These are phyloP conservation scores for Metarhizium anisopliae DNA, from an alignment of 2,329 filamentous ascomycete species.

Conservation along the genomic window DNA sequence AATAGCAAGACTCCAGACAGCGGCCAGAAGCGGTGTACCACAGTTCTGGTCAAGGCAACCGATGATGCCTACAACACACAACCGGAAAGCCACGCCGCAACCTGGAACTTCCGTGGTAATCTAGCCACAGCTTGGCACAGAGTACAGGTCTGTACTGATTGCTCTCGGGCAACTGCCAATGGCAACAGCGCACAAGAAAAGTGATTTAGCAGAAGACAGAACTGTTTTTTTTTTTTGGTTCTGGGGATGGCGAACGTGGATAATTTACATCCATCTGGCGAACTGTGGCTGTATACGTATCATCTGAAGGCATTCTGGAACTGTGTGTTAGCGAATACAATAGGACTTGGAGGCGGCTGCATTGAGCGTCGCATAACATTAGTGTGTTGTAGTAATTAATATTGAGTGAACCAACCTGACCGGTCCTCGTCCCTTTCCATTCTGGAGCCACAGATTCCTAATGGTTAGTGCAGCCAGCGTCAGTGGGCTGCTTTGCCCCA, in stretches of 20 bases:
- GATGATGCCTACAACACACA: slow-evolving; percentile 60
- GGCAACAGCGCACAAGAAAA: not conserved
- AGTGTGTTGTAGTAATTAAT: no score
- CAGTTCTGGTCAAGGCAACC: slow-evolving; percentile 54
- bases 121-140: slow-evolving; percentile 61
- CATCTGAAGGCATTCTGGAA: not conserved
- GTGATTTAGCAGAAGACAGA: not conserved
- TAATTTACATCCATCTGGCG: not conserved
- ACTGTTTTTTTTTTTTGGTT: not conserved
- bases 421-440: no score
- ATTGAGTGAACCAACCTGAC: no score
- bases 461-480: no score
- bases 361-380: no score
- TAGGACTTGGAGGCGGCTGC: no score
- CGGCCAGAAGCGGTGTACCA: slow-evolving; percentile 30
- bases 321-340: not conserved
- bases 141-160: slow-evolving; percentile 31
- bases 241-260: not conserved
- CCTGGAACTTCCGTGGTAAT: slow-evolving; percentile 57
- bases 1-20: slow-evolving; percentile 12
- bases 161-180: slow-evolving; percentile 9
- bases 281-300: not conserved
- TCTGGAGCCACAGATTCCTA: no score
- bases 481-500: no score
- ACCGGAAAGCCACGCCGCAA: slow-evolving; percentile 49